Evolutionary conservation across 352 stramenopile genomes (phyloP), one percentile per base, ranked within the genome.

Genomic region (Saprolegnia parasitica): DNA sequence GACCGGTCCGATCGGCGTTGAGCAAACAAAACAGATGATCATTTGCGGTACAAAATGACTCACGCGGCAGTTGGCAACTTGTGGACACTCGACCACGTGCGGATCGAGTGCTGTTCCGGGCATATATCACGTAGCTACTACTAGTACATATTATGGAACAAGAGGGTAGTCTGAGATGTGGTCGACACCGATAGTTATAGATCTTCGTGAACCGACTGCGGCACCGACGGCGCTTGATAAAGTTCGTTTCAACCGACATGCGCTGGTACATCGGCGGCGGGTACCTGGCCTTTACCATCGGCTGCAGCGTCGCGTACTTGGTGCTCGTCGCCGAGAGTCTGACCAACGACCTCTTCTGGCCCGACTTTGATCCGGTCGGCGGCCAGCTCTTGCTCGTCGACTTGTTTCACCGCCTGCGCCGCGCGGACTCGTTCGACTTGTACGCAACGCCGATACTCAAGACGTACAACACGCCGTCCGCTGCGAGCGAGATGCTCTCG

Each of bases 341-440:
- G 13, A 32, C 46, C 18, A 65, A 65, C 56, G 24, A 49, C 35
- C 13, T 65, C 13, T 65, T 52, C 24, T 65, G 56, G 56, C 56
- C 56, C 20, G 13, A 29, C 35, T 65, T 65, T 49, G 24, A 5
- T 1, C 10, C 35, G 9, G 24, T 21, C 9, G 39, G 40, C 35
- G n/a, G 13, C 24, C 56, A 65, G n/a, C 13, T 6, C 35, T n/a
- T 40, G 8, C 56, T 65, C 35, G 47, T 49, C 23, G 56, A 47
- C 23, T 20, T 65, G 15, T 52, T 47, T 49, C 13, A 15, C 18
- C 42, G 42, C 13, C 42, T n/a, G 11, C 42, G 11, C 18, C 13
- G 42, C 18, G 18, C 42, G n/a, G n/a, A n/a, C 42, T n/a, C 42
- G 13, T n/a, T 49, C 42, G 42, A 49, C 13, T n/a, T 49, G 11